A percentile compares a stretch with the other conserved stretches of the same genome.
Evolutionary conservation across 2,329 filamentous ascomycete genomes (phyloP).

Genomic region (Colletotrichum tabaci): DNA sequence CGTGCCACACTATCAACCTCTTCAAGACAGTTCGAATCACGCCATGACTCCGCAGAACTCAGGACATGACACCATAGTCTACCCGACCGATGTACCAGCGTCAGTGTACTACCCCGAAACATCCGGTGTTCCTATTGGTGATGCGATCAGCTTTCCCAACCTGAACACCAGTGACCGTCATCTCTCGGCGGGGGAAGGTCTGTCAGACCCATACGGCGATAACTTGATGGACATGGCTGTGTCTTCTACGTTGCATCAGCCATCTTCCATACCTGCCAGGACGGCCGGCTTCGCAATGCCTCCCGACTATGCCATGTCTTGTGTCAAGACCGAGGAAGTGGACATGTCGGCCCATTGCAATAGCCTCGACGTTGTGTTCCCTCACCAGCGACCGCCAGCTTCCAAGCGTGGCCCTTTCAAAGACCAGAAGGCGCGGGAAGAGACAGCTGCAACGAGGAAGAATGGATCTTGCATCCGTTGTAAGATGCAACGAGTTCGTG

Average conservation of each 20-base stretch:
- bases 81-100: conserved; percentile 49
- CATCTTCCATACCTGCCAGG: conserved; percentile 13
- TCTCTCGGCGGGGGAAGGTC: conserved; percentile 10
- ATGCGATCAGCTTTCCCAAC: background rate
- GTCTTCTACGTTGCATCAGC: conserved; percentile 21
- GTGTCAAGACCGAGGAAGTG: conserved; percentile 31
- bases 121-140: background rate
- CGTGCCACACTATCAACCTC: conserved; percentile 53
- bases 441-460: conserved; percentile 70
- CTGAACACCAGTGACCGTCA: conserved; percentile 7
- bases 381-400: conserved; percentile 54
- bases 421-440: conserved; percentile 64
- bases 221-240: conserved; percentile 26
- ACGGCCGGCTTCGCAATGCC: conserved; percentile 7
- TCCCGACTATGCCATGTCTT: conserved; percentile 40
- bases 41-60: conserved; percentile 46
- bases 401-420: conserved; percentile 69
- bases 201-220: conserved; percentile 22
- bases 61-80: conserved; percentile 58
- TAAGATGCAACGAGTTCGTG: conserved; percentile 73
- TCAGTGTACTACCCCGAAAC: conserved; percentile 46
- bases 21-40: conserved; percentile 52
- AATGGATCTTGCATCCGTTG: conserved; percentile 74
- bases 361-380: conserved; percentile 52
- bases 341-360: background rate